Evolutionary conservation across 2,329 filamentous ascomycete species (phyloP), one percentile per base, ranked within the genome.

Genomic region (Neopestalotiopsis rosae): DNA sequence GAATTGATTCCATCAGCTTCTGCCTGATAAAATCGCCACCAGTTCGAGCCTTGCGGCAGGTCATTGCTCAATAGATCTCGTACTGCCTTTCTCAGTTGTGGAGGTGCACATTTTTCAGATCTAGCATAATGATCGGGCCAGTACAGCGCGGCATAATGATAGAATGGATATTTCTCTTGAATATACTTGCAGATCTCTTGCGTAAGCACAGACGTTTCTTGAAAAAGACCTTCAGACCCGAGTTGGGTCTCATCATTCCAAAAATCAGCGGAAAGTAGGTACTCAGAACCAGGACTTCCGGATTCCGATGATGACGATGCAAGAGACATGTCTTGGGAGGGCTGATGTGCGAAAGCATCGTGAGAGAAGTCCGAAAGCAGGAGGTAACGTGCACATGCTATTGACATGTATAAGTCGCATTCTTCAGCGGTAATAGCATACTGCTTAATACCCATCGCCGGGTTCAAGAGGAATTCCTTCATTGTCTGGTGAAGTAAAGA

Each of bases 401-500:
- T 66, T 0, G 76, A 68, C 42, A 76, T 69, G 5, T 64, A 45
- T 20, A 74, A 57, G 13, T 69, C 71, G 30, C 69, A 66, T 10
- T 68, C 68, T 61, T 72, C 66, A 58, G 70, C 69, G 3, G 52
- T 68, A 52, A 69, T 61, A 24, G 61, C 68, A 6, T 57, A 61
- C 10, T 63, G 34, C 28, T 69, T 28, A 42, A 28, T 24, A 14
- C 24, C 24, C 28, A 56, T 38, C 20, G 56, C 49, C 38, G 42
- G n/a, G 9, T 67, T 56, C 17, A 75, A 69, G n/a, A 81, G 70
- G 68, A 77, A 81, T 6, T 81, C 79, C 72, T 80, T 81, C 3
- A 74, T 75, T 14, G 79, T 79, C 63, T 79, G 76, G 70, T 81
- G 80, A 24, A 82, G 76, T 4, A 82, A 71, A 66, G 76, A 76